A percentile compares a stretch with the other conserved stretches of the same genome.
Evolutionary conservation across 2,329 filamentous ascomycete genomes (phyloP).

Genomic region (Colletotrichum agaves): DNA sequence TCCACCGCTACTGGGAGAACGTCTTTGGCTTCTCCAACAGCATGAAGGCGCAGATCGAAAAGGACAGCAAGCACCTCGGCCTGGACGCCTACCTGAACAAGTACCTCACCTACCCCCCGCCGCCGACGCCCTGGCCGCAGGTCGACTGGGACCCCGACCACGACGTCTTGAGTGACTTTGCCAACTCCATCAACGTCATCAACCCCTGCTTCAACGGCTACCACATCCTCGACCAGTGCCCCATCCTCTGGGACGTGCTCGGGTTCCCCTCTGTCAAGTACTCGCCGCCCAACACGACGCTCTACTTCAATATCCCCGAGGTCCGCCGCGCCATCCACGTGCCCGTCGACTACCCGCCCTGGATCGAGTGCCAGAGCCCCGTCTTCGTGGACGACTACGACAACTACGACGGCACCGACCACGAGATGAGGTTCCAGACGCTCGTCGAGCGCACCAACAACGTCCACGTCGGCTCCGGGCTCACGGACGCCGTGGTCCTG

Average conservation of each 20-base stretch:
- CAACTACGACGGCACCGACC: slow-evolving; percentile 21
- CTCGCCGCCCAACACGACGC: slow-evolving; percentile 64
- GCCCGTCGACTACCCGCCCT: slow-evolving; percentile 49
- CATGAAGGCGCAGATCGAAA: slow-evolving; percentile 62
- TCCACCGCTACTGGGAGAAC: slow-evolving; percentile 68
- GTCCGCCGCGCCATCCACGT: slow-evolving; percentile 77
- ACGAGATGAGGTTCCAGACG: slow-evolving; percentile 56
- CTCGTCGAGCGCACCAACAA: slow-evolving; percentile 62
- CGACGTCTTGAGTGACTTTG: slow-evolving; percentile 63
- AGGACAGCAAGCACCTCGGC: slow-evolving; percentile 67
- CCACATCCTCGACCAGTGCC: slow-evolving; percentile 78
- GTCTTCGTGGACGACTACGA: slow-evolving; percentile 23
- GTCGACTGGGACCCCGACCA: slow-evolving; percentile 60
- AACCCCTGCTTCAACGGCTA: slow-evolving; percentile 88
- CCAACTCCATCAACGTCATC: slow-evolving; percentile 60
- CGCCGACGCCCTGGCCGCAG: slow-evolving; percentile 59
- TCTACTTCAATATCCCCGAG: slow-evolving; percentile 78
- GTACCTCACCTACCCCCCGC: slow-evolving; percentile 76
- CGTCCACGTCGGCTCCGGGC: slow-evolving; percentile 79
- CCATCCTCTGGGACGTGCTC: slow-evolving; percentile 74
- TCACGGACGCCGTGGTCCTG: slow-evolving; percentile 75
- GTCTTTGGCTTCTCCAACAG: slow-evolving; percentile 73
- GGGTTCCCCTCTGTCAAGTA: slow-evolving; percentile 73
- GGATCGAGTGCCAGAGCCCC: slow-evolving; percentile 22
- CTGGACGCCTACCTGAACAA: slow-evolving; percentile 68